These are phyloP conservation scores for Coleophoma crateriformis DNA, from an alignment of 2,329 filamentous ascomycete species.

Conservation along the genomic window DNA sequence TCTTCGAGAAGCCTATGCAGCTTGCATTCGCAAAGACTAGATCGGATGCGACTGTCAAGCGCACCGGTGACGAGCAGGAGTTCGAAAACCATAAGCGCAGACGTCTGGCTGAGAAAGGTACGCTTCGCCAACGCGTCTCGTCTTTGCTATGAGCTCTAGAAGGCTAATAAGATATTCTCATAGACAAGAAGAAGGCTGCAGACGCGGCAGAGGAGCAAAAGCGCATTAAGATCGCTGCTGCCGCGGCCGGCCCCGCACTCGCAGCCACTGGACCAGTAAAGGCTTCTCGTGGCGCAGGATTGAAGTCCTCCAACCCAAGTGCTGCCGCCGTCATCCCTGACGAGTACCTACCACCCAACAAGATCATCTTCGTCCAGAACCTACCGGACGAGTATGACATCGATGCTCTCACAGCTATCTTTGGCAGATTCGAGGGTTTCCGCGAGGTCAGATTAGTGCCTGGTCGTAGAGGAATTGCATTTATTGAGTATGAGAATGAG, in stretches of 20 bases:
- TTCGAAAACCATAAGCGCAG: conserved; percentile 82
- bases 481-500: conserved; percentile 93
- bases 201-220: conserved; percentile 76
- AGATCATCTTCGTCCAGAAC: conserved; percentile 91
- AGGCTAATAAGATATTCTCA: neutral
- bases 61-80: conserved; percentile 69
- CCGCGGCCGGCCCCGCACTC: conserved; percentile 32
- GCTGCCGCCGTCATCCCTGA: conserved; percentile 78
- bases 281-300: conserved; percentile 62
- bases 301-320: conserved; percentile 69
- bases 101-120: conserved; percentile 86
- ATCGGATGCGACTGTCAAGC: conserved; percentile 82
- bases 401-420: conserved; percentile 73
- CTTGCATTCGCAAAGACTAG: conserved; percentile 75
- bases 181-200: conserved; percentile 72
- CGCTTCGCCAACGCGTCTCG: conserved; percentile 7
- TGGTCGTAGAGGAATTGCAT: conserved; percentile 81
- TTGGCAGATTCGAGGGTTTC: conserved; percentile 88
- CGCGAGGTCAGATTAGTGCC: conserved; percentile 88
- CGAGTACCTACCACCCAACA: conserved; percentile 96
- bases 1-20: conserved; percentile 88
- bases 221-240: conserved; percentile 55
- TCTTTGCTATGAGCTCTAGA: too few relatives aligned
- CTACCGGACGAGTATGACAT: conserved; percentile 81
- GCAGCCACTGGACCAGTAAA: conserved; percentile 57